Evolutionary conservation across 768 basidiomycete genomes (phyloP).

Genomic region (Lentinula boryana): DNA sequence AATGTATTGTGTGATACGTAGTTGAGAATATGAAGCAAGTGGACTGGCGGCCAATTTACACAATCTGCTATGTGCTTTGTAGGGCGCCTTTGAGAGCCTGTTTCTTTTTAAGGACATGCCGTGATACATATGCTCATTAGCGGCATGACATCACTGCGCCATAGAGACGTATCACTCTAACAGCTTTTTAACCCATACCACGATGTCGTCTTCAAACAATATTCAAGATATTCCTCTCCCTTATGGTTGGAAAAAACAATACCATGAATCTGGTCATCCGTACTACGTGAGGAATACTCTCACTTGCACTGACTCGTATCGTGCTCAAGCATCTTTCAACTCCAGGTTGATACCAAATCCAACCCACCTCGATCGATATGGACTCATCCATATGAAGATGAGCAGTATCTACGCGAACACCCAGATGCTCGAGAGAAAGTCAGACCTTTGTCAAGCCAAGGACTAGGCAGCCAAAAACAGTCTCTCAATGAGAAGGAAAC

Average conservation of each 20-base stretch:
- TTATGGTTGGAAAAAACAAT: constrained; percentile 40
- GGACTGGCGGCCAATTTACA: too few relatives aligned
- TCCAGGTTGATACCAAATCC: constrained; percentile 57
- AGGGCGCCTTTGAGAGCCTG: too few relatives aligned
- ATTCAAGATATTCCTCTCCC: constrained; percentile 29
- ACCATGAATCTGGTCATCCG: constrained; percentile 29
- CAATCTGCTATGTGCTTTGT: too few relatives aligned
- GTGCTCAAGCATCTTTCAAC: neutral
- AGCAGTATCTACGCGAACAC: constrained; percentile 51
- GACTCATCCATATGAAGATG: constrained; percentile 69
- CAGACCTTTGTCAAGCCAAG: constrained; percentile 7
- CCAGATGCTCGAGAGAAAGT: constrained; percentile 39
- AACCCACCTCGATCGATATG: constrained; percentile 63
- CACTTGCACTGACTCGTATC: neutral
- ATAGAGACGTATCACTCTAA: neutral
- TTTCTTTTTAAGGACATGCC: too few relatives aligned
- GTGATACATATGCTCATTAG: neutral
- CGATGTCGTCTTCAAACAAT: constrained; percentile 16
- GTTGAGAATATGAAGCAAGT: too few relatives aligned
- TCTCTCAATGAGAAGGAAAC: constrained; percentile 5
- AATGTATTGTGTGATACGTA: neutral
- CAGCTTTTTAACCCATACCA: neutral
- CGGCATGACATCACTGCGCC: neutral
- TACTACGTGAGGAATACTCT: constrained; percentile 33
- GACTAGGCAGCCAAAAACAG: neutral